Conservation (phyloP, 2,329 filamentous ascomycete genomes). For the Beauveria sp. region DNA sequence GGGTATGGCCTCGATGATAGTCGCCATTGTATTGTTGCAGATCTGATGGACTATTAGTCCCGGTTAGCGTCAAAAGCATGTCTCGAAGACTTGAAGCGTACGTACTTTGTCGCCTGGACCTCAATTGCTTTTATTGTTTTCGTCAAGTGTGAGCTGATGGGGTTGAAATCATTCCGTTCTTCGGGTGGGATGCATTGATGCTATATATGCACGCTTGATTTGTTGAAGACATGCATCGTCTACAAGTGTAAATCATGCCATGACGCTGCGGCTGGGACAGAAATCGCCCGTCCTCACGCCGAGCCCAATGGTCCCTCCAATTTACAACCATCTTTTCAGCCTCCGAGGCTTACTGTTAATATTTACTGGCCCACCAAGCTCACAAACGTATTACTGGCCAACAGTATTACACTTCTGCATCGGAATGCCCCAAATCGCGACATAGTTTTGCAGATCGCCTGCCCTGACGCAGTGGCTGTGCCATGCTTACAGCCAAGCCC, state of each 20-base stretch:
- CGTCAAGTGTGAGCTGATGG: too few species aligned
- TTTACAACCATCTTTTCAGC: background rate
- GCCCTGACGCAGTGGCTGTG: slow-evolving; percentile 5
- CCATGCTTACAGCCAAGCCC: background rate
- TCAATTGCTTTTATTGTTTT: too few species aligned
- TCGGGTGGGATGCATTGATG: background rate
- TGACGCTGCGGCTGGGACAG: background rate
- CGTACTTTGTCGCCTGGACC: too few species aligned
- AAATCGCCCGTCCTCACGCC: background rate
- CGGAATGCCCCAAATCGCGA: background rate
- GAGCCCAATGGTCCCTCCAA: background rate
- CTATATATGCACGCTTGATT: background rate
- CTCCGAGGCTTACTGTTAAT: background rate
- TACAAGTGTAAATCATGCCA: background rate
- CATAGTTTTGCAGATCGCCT: background rate
- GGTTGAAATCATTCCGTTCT: too few species aligned
- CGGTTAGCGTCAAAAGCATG: too few species aligned
- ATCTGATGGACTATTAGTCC: too few species aligned
- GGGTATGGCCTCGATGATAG: background rate
- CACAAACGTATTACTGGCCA: background rate
- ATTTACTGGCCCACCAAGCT: background rate
- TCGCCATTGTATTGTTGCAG: background rate
- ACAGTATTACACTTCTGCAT: background rate
- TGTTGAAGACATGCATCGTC: background rate
- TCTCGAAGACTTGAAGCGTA: too few species aligned